phyloP scores from a whole-genome alignment of 768 basidiomycete genomes.

The Rhodotorula babjevae region DNA sequence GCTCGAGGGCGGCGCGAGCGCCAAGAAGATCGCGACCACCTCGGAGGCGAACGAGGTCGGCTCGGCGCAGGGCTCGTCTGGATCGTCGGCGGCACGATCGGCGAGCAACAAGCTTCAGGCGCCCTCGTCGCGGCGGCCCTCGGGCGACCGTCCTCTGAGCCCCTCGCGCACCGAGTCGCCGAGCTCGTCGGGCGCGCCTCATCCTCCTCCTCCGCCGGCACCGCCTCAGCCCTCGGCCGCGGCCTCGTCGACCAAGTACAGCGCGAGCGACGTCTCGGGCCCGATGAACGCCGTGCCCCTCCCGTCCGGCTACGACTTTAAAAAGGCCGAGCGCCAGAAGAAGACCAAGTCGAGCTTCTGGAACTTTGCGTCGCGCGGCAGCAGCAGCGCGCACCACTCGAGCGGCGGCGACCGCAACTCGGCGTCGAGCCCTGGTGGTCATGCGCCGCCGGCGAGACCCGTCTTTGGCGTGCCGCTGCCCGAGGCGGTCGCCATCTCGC shows the following conservation, averaged over 20 bases:
- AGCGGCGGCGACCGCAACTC: conserved; percentile 9
- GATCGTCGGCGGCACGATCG: neutral
- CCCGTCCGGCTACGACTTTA: conserved; percentile 85
- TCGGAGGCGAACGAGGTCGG: neutral
- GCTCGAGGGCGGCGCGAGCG: neutral
- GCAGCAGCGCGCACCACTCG: neutral
- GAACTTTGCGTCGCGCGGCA: conserved; percentile 61
- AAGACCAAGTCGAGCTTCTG: conserved; percentile 94
- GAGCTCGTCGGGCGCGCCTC: neutral
- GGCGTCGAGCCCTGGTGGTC: neutral
- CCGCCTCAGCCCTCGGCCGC: too few species aligned
- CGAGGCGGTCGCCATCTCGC: conserved; percentile 80
- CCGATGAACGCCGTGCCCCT: conserved; percentile 80
- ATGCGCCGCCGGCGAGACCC: conserved; percentile 53
- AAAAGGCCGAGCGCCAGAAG: conserved; percentile 71
- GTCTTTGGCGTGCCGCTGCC: conserved; percentile 85
- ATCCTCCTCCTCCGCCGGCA: neutral
- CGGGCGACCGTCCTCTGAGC: neutral
- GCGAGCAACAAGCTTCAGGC: neutral
- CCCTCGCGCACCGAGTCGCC: neutral
- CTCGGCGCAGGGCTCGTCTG: neutral
- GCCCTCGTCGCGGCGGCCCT: conserved; percentile 13
- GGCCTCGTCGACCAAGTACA: neutral
- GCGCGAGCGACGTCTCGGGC: conserved; percentile 67
- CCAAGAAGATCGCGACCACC: neutral